Evolutionary conservation across 2,329 filamentous ascomycete species (phyloP).

Genomic region (Curvularia hawaiiensis): DNA sequence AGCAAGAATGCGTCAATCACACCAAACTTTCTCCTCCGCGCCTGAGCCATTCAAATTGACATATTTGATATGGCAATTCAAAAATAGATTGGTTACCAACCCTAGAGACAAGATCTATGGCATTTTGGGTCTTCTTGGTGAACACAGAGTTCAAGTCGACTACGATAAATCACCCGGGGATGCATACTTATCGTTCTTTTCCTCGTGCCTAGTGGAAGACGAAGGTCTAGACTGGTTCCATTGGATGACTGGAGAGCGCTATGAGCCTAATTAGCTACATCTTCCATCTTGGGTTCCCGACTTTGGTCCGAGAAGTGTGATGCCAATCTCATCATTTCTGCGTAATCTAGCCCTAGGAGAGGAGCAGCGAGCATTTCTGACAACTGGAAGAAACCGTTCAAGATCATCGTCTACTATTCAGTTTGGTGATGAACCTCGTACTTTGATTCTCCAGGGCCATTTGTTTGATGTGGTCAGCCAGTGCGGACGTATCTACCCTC

Average conservation of each 20-base stretch:
- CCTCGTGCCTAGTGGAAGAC: conserved; percentile 1
- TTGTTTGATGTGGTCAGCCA: conserved; percentile 3
- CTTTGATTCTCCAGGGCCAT: not conserved
- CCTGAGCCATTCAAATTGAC: not conserved
- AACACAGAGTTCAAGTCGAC: conserved; percentile 1
- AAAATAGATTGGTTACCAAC: not conserved
- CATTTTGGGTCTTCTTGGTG: not conserved
- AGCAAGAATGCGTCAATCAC: not conserved
- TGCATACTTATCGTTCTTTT: conserved; percentile 1
- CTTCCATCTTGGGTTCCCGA: conserved; percentile 5
- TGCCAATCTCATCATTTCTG: not conserved
- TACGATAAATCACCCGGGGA: not conserved
- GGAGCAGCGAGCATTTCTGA: not conserved
- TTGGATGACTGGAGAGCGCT: conserved; percentile 3
- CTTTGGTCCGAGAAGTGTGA: not conserved
- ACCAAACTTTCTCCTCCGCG: not conserved
- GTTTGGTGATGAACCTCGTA: conserved; percentile 3
- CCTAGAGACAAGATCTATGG: conserved; percentile 4
- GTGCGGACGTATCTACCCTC: not conserved
- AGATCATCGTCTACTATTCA: conserved; percentile 3
- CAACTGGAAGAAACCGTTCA: not conserved
- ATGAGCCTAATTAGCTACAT: not conserved
- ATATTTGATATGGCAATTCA: not conserved
- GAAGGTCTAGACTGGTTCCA: conserved; percentile 1
- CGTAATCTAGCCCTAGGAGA: not conserved